These are phyloP conservation scores for Crithidia fasciculata DNA, from an alignment of 208 protist genomes.

Conservation along the genomic window DNA sequence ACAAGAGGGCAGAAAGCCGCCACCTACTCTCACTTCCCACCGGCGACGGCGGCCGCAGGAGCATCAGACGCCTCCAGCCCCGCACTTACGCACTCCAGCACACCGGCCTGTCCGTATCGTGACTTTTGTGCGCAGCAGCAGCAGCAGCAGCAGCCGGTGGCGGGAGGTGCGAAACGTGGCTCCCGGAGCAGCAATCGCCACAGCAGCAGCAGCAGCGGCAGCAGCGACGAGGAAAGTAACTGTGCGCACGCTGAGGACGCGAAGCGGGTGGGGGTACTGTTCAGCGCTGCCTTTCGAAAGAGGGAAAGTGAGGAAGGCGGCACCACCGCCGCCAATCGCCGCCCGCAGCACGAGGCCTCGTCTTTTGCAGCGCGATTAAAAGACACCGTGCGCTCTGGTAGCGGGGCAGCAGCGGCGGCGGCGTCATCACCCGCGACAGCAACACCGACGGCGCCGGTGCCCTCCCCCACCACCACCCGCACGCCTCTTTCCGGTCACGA, in stretches of 20 bases:
- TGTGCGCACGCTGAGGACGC: not conserved
- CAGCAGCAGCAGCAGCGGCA: not conserved
- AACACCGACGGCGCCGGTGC: not conserved
- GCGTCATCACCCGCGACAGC: not conserved
- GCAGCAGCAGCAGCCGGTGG: conserved; percentile 17
- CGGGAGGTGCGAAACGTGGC: not conserved
- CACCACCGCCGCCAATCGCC: not conserved
- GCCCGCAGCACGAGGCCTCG: not conserved
- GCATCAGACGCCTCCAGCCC: not conserved
- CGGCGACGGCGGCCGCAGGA: not conserved
- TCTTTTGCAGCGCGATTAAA: conserved; percentile 19
- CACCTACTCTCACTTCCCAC: conserved; percentile 11
- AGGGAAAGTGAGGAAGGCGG: not conserved
- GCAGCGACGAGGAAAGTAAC: not conserved
- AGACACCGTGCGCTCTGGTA: conserved; percentile 9
- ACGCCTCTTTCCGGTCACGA: not conserved
- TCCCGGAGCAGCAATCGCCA: conserved; percentile 11
- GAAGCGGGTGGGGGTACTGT: no score
- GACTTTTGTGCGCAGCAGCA: conserved; percentile 22
- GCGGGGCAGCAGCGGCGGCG: not conserved
- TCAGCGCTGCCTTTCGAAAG: not conserved
- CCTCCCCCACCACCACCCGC: not conserved
- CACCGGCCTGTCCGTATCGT: conserved; percentile 22
- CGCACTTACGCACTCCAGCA: conserved; percentile 6
- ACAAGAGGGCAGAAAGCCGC: not conserved